Evolutionary conservation across 2,329 filamentous ascomycete genomes (phyloP).

Genomic region (Penicillium sp.): DNA sequence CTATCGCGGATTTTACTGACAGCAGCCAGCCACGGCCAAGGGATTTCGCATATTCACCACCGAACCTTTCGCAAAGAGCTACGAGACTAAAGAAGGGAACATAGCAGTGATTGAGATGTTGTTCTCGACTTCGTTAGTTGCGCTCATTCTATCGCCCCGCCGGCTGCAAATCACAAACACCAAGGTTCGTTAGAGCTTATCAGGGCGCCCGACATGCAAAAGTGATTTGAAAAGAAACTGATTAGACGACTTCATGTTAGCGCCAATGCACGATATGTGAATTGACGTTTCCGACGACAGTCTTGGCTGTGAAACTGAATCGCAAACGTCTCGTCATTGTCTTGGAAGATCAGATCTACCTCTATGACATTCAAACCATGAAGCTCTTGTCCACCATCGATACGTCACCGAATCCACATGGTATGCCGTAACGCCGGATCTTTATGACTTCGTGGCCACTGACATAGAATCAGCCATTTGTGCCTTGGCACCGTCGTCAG

Average conservation of each 20-base stretch:
- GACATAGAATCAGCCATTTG: slow-evolving; percentile 64
- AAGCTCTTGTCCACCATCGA: slow-evolving; percentile 87
- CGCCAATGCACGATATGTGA: slow-evolving; percentile 89
- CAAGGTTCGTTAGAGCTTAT: slow-evolving; percentile 60
- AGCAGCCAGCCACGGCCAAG: slow-evolving; percentile 71
- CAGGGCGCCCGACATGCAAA: slow-evolving; percentile 5
- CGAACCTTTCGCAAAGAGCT: slow-evolving; percentile 92
- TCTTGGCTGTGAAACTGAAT: slow-evolving; percentile 90
- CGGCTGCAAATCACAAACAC: slow-evolving; percentile 96
- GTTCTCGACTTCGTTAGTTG: slow-evolving; percentile 95
- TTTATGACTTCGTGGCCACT: not conserved
- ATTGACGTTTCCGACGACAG: slow-evolving; percentile 95
- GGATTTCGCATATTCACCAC: slow-evolving; percentile 97
- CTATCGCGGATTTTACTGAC: slow-evolving; percentile 15
- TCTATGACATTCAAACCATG: slow-evolving; percentile 99
- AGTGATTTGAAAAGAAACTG: not conserved
- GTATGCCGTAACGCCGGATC: slow-evolving; percentile 38
- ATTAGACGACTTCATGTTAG: slow-evolving; percentile 36
- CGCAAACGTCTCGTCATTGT: slow-evolving; percentile 90
- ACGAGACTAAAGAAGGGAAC: slow-evolving; percentile 90
- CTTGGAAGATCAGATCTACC: slow-evolving; percentile 92
- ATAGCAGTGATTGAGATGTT: slow-evolving; percentile 98
- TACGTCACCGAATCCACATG: slow-evolving; percentile 86
- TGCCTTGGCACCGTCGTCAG: slow-evolving; percentile 87
- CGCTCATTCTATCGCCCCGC: slow-evolving; percentile 85